Evolutionary conservation across 140 eudicot species (phyloP).

Genomic region (Senecio squalidus): DNA sequence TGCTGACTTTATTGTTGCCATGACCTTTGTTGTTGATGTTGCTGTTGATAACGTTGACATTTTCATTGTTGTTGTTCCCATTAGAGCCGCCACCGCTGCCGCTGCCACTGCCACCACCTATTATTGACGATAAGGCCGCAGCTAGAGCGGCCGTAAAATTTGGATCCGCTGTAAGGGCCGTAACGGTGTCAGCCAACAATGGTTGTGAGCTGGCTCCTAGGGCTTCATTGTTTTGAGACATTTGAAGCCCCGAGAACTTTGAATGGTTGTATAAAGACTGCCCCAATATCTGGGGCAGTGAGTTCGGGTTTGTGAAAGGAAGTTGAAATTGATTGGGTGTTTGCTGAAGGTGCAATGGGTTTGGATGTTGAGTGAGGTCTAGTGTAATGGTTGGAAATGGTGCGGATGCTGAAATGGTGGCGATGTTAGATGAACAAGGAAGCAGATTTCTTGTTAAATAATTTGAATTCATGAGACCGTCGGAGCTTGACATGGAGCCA

Average conservation of each 20-base stretch:
- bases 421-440: slow-evolving; percentile 61
- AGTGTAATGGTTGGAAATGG: slow-evolving; percentile 80
- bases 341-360: slow-evolving; percentile 46
- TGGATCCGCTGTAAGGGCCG: slow-evolving; percentile 52
- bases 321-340: slow-evolving; percentile 24
- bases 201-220: no score
- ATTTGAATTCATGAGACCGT: slow-evolving; percentile 49
- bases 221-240: slow-evolving; percentile 39
- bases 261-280: slow-evolving; percentile 61
- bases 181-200: slow-evolving; percentile 43
- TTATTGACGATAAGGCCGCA: slow-evolving; percentile 50
- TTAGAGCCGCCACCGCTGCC: slow-evolving; percentile 27
- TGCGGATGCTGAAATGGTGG: slow-evolving; percentile 75
- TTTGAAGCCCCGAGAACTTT: slow-evolving; percentile 65
- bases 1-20: slow-evolving; percentile 39
- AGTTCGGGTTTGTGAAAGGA: slow-evolving; percentile 22
- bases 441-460: slow-evolving; percentile 44
- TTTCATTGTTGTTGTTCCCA: slow-evolving; percentile 20
- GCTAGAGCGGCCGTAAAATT: slow-evolving; percentile 60
- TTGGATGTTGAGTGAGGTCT: slow-evolving; percentile 67
- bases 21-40: slow-evolving; percentile 26
- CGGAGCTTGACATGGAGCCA: slow-evolving; percentile 68
- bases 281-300: slow-evolving; percentile 47
- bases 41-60: slow-evolving; percentile 24
- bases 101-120: slow-evolving; percentile 39